These are phyloP conservation scores for Xylaria sp. DNA, from an alignment of 2,329 filamentous ascomycete species.

Conservation along the genomic window DNA sequence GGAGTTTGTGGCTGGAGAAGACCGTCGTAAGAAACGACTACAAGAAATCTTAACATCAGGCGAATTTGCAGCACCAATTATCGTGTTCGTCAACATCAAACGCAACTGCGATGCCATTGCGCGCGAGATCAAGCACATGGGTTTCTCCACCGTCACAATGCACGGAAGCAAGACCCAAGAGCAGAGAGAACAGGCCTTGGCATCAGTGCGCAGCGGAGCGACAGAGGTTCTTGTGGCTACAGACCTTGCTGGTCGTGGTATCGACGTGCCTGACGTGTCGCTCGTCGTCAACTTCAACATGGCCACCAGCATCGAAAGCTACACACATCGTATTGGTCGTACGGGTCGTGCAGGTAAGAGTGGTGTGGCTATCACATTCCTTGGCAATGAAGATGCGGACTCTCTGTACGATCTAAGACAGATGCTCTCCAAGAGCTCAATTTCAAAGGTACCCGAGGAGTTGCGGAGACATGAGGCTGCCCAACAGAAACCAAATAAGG, in stretches of 20 bases:
- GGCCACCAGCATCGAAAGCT: slow-evolving; percentile 86
- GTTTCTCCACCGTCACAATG: slow-evolving; percentile 81
- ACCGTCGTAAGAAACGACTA: slow-evolving; percentile 95
- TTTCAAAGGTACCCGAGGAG: slow-evolving; percentile 88
- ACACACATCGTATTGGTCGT: slow-evolving; percentile 93
- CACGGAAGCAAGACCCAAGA: slow-evolving; percentile 97
- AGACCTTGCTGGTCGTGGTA: slow-evolving; percentile 92
- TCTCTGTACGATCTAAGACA: slow-evolving; percentile 92
- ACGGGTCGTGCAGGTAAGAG: slow-evolving; percentile 96
- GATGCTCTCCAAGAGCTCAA: slow-evolving; percentile 86
- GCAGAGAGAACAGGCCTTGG: slow-evolving; percentile 88
- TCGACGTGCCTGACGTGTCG: slow-evolving; percentile 90
- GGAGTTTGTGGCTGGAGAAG: slow-evolving; percentile 84
- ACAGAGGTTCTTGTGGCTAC: slow-evolving; percentile 91
- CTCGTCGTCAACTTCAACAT: slow-evolving; percentile 99
- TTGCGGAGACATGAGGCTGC: slow-evolving; percentile 82
- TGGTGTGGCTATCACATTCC: slow-evolving; percentile 92
- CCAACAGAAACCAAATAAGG: slow-evolving; percentile 66
- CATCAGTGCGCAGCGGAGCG: slow-evolving; percentile 71
- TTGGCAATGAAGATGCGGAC: slow-evolving; percentile 84
- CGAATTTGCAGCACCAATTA: slow-evolving; percentile 83
- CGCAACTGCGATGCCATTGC: slow-evolving; percentile 95
- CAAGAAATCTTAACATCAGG: slow-evolving; percentile 77
- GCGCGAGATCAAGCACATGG: slow-evolving; percentile 89
- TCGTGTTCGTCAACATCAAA: slow-evolving; percentile 99